Evolutionary conservation across 2,329 filamentous ascomycete genomes (phyloP), one percentile per base, ranked within the genome.

Genomic region (Plectosphaerella cucumerina): DNA sequence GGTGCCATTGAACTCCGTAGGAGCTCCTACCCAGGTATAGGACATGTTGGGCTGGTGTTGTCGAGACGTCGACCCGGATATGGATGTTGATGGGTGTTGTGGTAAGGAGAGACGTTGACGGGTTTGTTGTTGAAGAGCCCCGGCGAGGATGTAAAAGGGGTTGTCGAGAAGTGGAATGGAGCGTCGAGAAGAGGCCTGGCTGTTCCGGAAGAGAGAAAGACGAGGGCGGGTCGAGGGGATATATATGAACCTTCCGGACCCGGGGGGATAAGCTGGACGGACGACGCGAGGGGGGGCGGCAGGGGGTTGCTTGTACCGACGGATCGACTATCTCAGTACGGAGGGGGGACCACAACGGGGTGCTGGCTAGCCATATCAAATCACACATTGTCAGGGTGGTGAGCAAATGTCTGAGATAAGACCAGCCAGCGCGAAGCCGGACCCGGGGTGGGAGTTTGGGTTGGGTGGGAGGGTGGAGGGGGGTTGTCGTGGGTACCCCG

Each of bases 1-100:
- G 50, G 82, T 86, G 66, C 82, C 82, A 72, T 86, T 86, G 70
- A 85, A 86, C 53, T 63, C 66, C 57, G 76, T 63, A 37, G 84
- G 83, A 44, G 81, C 66, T 50, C 84, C 83, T 58, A 79, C 69
- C 69, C 79, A 79, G 49, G 75, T 69, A 66, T 86, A 84, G 54
- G 80, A 82, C 81, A 84, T 84, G 65, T 53, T 62, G 62, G 56
- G 49, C 50, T 31, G 49, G 33, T 44, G 21, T 37, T 48, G n/a
- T n/a, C n/a, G 33, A 12, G 6, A 11, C 12, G 26, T 31, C 26
- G 26, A 31, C 26, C 12, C 26, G 26, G 6, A 31, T 31, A 31
- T 31, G 26, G 26, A 31, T 31, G 26, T 31, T 31, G 26, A 10
- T 31, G 26, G 26, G 12, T 31, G 26, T 31, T 31, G 26, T 31